Conservation (phyloP, 805 yeast species). For the Ogataea degrootiae region DNA sequence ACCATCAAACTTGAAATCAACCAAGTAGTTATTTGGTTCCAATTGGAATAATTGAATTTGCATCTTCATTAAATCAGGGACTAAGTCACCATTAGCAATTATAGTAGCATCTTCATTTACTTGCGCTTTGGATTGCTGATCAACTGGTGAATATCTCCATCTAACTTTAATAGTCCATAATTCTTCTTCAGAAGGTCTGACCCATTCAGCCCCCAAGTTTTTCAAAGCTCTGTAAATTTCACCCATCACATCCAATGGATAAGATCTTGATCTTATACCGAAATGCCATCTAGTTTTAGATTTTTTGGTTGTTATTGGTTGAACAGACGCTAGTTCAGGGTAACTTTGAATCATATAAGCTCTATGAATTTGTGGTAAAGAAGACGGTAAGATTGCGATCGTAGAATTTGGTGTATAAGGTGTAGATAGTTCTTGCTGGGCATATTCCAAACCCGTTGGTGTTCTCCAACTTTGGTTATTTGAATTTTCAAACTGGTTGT, state of each 20-base stretch:
- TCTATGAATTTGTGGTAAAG: constrained; percentile 89
- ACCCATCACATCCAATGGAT: constrained; percentile 98
- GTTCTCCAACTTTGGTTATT: constrained; percentile 26
- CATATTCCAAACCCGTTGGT: constrained; percentile 25
- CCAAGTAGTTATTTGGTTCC: constrained; percentile 92
- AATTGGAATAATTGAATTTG: constrained; percentile 92
- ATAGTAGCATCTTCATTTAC: constrained; percentile 17
- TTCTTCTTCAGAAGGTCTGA: constrained; percentile 89
- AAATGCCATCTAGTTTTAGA: constrained; percentile 98
- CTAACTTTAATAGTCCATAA: constrained; percentile 94
- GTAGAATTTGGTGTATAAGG: constrained; percentile 65
- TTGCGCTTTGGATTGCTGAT: constrained; percentile 15
- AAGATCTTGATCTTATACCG: constrained; percentile 92
- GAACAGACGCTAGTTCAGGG: constrained; percentile 31
- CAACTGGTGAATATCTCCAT: constrained; percentile 67
- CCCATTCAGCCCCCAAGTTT: constrained; percentile 96
- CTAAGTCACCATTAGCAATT: constrained; percentile 21
- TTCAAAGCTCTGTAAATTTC: constrained; percentile 93
- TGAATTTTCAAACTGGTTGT: not conserved
- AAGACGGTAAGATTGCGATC: constrained; percentile 88
- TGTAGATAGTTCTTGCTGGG: constrained; percentile 24
- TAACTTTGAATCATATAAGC: constrained; percentile 69
- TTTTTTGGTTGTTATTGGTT: constrained; percentile 61
- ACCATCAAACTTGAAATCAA: constrained; percentile 96
- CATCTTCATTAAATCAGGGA: constrained; percentile 90